Conservation (phyloP, 371 early-diverging fungal species). For the Mucor plumbeus region DNA sequence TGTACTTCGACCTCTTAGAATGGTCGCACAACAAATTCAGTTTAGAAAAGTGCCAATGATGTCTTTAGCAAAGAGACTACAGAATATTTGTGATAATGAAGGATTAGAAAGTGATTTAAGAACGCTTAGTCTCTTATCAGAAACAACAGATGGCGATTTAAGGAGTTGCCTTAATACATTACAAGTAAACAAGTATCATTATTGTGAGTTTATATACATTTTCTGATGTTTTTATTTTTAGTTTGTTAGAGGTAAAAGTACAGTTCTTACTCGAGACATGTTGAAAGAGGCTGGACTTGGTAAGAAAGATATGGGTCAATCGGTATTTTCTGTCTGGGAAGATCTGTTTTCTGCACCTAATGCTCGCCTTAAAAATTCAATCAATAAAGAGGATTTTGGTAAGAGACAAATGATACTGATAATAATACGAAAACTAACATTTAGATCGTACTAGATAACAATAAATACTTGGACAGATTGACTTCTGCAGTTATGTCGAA, state of each 20-base stretch:
- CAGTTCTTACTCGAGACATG: conserved; percentile 60
- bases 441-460: conserved; percentile 20
- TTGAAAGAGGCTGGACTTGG: conserved; percentile 65
- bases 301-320: conserved; percentile 81
- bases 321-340: conserved; percentile 82
- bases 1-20: conserved; percentile 84
- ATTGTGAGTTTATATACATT: too few relatives aligned
- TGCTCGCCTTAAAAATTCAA: conserved; percentile 28
- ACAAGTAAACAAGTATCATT: conserved; percentile 62
- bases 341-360: conserved; percentile 67
- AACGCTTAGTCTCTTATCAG: conserved; percentile 75
- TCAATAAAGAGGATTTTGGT: conserved; percentile 22
- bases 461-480: conserved; percentile 58
- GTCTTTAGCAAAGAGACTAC: conserved; percentile 77
- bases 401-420: not conserved
- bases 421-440: not conserved
- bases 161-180: conserved; percentile 86
- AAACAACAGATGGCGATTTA: conserved; percentile 85
- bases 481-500: conserved; percentile 59
- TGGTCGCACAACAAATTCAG: conserved; percentile 71
- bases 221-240: conserved; percentile 2
- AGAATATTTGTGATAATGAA: conserved; percentile 83
- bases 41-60: conserved; percentile 73
- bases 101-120: conserved; percentile 76
- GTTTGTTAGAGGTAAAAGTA: conserved; percentile 51